A percentile compares a stretch with the other conserved stretches of the same genome.
Evolutionary conservation across 148 eudicot genomes (phyloP).

Genomic region (Chenopodium formosanum): DNA sequence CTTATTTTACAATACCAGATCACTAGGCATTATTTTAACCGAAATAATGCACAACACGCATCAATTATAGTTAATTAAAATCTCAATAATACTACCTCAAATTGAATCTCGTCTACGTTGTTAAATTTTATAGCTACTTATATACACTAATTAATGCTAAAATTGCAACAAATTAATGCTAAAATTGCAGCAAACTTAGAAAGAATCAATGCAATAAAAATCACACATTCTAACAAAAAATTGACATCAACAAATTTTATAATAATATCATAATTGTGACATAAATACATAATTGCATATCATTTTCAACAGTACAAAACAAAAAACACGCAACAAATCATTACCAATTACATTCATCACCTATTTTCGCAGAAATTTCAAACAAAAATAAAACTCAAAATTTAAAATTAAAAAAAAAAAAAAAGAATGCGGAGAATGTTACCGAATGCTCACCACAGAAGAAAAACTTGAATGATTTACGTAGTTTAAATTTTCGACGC

Average conservation of each 20-base stretch:
- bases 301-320: background rate
- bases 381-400: background rate
- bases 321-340: background rate
- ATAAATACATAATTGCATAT: background rate
- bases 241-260: background rate
- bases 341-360: background rate
- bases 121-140: too few relatives aligned
- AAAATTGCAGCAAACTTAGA: background rate
- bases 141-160: too few relatives aligned
- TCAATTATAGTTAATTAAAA: too few relatives aligned
- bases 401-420: background rate
- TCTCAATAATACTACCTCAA: too few relatives aligned
- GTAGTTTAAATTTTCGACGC: conserved; percentile 7
- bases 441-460: conserved; percentile 22
- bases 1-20: background rate
- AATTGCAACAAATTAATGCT: too few relatives aligned
- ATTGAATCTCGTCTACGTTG: too few relatives aligned
- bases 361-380: background rate
- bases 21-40: too few relatives aligned
- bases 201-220: too few relatives aligned
- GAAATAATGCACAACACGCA: too few relatives aligned
- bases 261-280: background rate
- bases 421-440: background rate
- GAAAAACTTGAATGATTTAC: conserved; percentile 10
- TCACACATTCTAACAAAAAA: background rate